Percentiles rank a stretch among this genome's conserved stretches.
Conservation (phyloP, 2,329 filamentous ascomycete species). For the Aspergillus candidus region DNA sequence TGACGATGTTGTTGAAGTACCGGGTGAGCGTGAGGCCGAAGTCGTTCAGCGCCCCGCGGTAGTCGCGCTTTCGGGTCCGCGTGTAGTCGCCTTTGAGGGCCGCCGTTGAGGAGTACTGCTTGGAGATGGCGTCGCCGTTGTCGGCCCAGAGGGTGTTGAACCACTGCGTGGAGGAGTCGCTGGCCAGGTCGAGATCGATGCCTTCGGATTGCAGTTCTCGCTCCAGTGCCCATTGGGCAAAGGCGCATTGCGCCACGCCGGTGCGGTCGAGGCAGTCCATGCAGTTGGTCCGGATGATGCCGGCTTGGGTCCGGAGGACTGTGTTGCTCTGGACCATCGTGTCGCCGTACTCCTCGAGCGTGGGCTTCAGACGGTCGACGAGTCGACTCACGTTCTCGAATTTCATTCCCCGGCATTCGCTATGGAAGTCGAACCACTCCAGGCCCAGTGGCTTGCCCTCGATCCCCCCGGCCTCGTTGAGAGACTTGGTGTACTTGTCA, state of each 20-base stretch:
- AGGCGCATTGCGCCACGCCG: constrained; percentile 91
- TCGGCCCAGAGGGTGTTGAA: constrained; percentile 97
- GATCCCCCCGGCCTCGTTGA: constrained; percentile 58
- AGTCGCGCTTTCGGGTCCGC: constrained; percentile 80
- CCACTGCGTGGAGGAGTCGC: constrained; percentile 77
- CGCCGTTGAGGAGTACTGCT: constrained; percentile 91
- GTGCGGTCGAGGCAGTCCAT: constrained; percentile 98
- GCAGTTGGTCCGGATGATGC: constrained; percentile 88
- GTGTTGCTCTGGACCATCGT: constrained; percentile 52
- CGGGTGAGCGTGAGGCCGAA: constrained; percentile 76
- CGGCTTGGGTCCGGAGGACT: constrained; percentile 53
- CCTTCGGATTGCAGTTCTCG: constrained; percentile 69
- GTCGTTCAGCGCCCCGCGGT: constrained; percentile 85
- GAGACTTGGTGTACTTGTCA: constrained; percentile 57
- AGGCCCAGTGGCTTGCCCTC: constrained; percentile 57
- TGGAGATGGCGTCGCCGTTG: constrained; percentile 91
- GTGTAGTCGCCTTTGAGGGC: constrained; percentile 97
- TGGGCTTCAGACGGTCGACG: constrained; percentile 61
- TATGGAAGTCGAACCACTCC: constrained; percentile 97
- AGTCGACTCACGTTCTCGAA: constrained; percentile 89
- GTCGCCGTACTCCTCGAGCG: constrained; percentile 66
- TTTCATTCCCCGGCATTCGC: constrained; percentile 89
- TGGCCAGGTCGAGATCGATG: constrained; percentile 66
- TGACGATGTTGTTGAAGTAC: constrained; percentile 82
- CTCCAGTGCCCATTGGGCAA: constrained; percentile 76